Evolutionary conservation across 768 basidiomycete species (phyloP).

Genomic region (Suillus subalutaceus): DNA sequence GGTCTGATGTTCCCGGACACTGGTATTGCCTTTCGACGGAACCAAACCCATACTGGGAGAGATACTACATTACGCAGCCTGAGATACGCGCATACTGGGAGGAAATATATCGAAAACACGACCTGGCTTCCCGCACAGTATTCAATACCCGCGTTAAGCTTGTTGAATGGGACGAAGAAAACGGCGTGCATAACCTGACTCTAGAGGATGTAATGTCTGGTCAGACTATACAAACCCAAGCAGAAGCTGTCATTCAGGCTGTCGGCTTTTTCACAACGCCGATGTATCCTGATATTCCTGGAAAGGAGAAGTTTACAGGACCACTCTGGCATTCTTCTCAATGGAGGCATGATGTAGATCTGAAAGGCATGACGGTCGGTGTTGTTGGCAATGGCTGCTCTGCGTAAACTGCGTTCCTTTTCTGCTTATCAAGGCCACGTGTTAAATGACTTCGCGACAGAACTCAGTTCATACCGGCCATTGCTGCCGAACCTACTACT

Average conservation of each 20-base stretch:
- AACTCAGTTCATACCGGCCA: slow-evolving; percentile 61
- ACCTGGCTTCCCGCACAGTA: slow-evolving; percentile 41
- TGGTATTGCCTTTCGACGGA: slow-evolving; percentile 61
- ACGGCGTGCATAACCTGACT: slow-evolving; percentile 44
- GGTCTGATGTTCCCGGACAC: slow-evolving; percentile 56
- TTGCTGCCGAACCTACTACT: slow-evolving; percentile 50
- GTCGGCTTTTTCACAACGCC: slow-evolving; percentile 54
- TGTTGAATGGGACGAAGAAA: slow-evolving; percentile 48
- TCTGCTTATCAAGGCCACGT: slow-evolving; percentile 11
- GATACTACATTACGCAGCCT: slow-evolving; percentile 47
- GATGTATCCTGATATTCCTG: slow-evolving; percentile 46
- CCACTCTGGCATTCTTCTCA: slow-evolving; percentile 54
- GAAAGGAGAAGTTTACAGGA: slow-evolving; percentile 51
- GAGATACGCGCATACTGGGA: slow-evolving; percentile 57
- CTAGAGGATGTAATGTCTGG: slow-evolving; percentile 42
- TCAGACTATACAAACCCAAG: slow-evolving; percentile 37
- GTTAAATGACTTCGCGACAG: slow-evolving; percentile 38
- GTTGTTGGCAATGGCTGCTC: slow-evolving; percentile 69
- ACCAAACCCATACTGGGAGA: slow-evolving; percentile 54
- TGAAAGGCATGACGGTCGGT: slow-evolving; percentile 56
- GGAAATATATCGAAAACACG: slow-evolving; percentile 46
- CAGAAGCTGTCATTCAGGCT: slow-evolving; percentile 52
- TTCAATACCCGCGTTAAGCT: slow-evolving; percentile 43
- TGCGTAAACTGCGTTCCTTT: slow-evolving; percentile 41
- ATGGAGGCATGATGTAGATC: slow-evolving; percentile 57